Conservation (phyloP, 2,329 filamentous ascomycete genomes). For the Stachybotrys chlorohalonatus region DNA sequence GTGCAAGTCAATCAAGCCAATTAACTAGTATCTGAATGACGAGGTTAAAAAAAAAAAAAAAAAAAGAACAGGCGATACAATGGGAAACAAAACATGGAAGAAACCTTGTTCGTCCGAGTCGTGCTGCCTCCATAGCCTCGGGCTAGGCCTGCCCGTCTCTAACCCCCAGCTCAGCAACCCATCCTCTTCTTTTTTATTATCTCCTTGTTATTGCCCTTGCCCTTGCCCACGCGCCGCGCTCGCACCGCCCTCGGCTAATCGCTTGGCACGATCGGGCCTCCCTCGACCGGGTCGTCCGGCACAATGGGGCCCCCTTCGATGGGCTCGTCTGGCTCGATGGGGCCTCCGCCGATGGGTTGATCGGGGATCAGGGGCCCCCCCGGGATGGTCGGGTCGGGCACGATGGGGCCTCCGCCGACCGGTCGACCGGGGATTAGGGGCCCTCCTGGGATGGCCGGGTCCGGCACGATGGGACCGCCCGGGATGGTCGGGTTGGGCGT, state of each 20-base stretch:
- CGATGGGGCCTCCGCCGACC: not conserved
- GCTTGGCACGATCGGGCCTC: not conserved
- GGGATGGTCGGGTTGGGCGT: not conserved
- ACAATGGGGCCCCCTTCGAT: not conserved
- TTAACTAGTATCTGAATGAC: not conserved
- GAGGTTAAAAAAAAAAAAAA: not conserved
- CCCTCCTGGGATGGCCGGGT: not conserved
- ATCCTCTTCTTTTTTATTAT: not conserved
- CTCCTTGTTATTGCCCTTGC: not conserved
- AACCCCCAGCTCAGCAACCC: not conserved
- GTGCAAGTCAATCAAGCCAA: not conserved
- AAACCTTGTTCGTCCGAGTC: not conserved
- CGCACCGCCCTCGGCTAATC: not conserved
- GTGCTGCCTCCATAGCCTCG: not conserved
- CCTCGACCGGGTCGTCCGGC: not conserved
- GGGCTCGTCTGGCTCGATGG: not conserved
- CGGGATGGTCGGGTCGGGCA: not conserved
- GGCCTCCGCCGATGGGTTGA: not conserved
- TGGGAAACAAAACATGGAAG: not conserved
- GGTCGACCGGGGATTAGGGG: not conserved
- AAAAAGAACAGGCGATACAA: not conserved
- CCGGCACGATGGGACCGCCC: not conserved
- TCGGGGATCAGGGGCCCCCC: not conserved
- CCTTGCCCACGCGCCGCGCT: not conserved
- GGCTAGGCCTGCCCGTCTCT: too few relatives aligned